phyloP scores from a whole-genome alignment of 495 filamentous ascomycete genomes.

The Podospora australis region DNA sequence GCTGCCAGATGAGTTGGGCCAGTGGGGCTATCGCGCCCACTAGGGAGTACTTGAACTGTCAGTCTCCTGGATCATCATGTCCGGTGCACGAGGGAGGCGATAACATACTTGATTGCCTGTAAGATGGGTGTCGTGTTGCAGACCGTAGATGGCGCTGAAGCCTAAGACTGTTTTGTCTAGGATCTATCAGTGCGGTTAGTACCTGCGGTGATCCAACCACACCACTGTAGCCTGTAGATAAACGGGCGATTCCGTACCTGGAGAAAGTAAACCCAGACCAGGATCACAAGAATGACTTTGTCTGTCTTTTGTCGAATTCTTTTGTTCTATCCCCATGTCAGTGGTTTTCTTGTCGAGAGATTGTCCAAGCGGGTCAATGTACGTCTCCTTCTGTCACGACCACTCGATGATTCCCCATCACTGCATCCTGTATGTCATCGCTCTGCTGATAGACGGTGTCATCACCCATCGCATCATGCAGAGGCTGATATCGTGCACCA shows the following conservation, averaged over 20 bases:
- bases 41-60: constrained; percentile 56
- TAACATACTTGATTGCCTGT: constrained; percentile 52
- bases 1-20: constrained; percentile 61
- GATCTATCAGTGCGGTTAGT: constrained; percentile 39
- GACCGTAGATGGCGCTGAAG: constrained; percentile 58
- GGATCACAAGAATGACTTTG: constrained; percentile 48
- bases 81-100: too few species aligned
- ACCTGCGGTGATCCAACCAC: neutral
- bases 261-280: constrained; percentile 60
- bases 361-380: too few species aligned
- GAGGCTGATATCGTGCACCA: too few species aligned
- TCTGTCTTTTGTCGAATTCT: constrained; percentile 61
- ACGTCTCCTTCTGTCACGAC: too few species aligned
- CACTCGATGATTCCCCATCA: too few species aligned
- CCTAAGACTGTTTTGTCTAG: constrained; percentile 61
- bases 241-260: constrained; percentile 23
- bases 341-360: too few species aligned
- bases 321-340: too few species aligned
- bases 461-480: too few species aligned
- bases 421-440: too few species aligned
- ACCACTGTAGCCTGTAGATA: too few species aligned
- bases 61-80: too few species aligned
- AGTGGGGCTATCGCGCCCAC: constrained; percentile 57
- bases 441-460: too few species aligned
- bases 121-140: constrained; percentile 47